Conservation (phyloP, 345 rosid genomes). For the Dipteronia dyeriana region DNA sequence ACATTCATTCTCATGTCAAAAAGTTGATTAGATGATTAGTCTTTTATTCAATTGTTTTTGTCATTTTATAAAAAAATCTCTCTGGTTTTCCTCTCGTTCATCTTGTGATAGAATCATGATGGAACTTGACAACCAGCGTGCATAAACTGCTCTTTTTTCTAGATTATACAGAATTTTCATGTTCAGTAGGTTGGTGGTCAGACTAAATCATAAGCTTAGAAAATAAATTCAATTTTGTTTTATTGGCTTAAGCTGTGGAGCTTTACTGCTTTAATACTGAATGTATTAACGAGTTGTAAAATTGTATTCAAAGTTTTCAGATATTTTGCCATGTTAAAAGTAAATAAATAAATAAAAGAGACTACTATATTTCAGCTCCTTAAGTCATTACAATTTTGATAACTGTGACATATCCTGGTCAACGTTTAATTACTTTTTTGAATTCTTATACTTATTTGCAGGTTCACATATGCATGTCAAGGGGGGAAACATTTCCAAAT, state of each 20-base stretch:
- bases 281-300: constrained; percentile 7
- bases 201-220: not conserved
- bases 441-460: constrained; percentile 33
- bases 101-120: not conserved
- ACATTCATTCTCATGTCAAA: not conserved
- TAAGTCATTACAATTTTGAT: constrained; percentile 4
- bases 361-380: not conserved
- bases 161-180: not conserved
- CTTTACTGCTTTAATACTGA: not conserved
- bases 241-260: not conserved
- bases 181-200: not conserved
- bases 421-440: constrained; percentile 14
- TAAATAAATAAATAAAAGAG: not conserved
- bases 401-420: not conserved
- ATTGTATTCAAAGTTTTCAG: not conserved
- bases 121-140: not conserved
- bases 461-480: constrained; percentile 94
- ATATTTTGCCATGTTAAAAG: not conserved
- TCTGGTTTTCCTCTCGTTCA: not conserved
- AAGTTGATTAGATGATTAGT: not conserved
- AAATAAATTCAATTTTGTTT: not conserved
- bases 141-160: not conserved
- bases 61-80: not conserved
- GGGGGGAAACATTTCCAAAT: constrained; percentile 89
- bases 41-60: not conserved